phyloP scores from a whole-genome alignment of 2,329 filamentous ascomycete genomes.

The Colletotrichum karsti region DNA sequence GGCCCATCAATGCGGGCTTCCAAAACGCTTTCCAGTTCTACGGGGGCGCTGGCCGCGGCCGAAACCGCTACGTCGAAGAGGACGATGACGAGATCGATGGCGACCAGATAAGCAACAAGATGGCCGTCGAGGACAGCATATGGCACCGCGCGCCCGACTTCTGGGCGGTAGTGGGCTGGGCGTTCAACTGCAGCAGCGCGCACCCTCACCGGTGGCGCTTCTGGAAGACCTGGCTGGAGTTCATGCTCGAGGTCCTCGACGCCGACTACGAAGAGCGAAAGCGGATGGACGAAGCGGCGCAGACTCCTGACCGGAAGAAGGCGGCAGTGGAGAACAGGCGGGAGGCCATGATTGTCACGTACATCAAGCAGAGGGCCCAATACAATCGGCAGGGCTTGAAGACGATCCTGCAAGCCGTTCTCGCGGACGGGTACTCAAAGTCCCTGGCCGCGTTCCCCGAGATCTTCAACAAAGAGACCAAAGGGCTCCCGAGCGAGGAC shows the following conservation, averaged over 20 bases:
- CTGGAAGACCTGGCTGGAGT: conserved; percentile 83
- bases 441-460: conserved; percentile 66
- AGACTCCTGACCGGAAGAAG: conserved; percentile 18
- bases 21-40: conserved; percentile 77
- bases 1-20: conserved; percentile 76
- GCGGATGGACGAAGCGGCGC: conserved; percentile 52
- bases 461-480: conserved; percentile 74
- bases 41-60: conserved; percentile 43
- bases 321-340: conserved; percentile 34
- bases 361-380: conserved; percentile 55
- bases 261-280: conserved; percentile 71
- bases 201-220: conserved; percentile 80
- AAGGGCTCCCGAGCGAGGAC: conserved; percentile 46
- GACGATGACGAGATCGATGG: conserved; percentile 54
- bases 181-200: conserved; percentile 81
- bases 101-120: conserved; percentile 62
- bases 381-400: conserved; percentile 56
- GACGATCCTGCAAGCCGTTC: conserved; percentile 71
- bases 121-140: conserved; percentile 72
- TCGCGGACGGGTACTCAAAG: conserved; percentile 69
- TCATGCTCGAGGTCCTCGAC: conserved; percentile 82
- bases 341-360: conserved; percentile 68
- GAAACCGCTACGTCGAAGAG: conserved; percentile 49
- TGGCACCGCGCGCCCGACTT: conserved; percentile 86
- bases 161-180: conserved; percentile 91